Conservation (phyloP, 75 land plant genomes). For the Cupressus sempervirens region DNA sequence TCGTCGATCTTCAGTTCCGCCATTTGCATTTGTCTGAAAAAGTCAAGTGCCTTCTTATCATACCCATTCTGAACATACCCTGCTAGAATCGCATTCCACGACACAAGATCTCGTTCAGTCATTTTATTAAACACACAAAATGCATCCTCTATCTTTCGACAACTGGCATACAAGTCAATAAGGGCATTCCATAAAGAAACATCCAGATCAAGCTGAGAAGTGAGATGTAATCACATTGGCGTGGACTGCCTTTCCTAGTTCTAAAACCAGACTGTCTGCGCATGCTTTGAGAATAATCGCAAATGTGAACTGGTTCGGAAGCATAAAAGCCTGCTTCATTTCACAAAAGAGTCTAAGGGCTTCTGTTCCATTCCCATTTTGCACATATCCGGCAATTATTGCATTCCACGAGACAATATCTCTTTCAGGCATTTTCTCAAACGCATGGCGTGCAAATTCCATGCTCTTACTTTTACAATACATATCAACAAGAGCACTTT, state of each 20-base stretch:
- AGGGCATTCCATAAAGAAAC: slow-evolving; percentile 14
- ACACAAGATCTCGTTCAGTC: slow-evolving; percentile 34
- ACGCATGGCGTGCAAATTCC: slow-evolving; percentile 32
- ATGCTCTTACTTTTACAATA: slow-evolving; percentile 46
- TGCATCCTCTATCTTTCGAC: slow-evolving; percentile 34
- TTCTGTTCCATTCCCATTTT: neutral
- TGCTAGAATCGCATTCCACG: slow-evolving; percentile 48
- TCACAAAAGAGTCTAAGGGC: neutral
- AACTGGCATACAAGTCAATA: slow-evolving; percentile 32
- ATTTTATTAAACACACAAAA: slow-evolving; percentile 39
- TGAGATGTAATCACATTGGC: neutral
- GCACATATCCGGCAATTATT: neutral
- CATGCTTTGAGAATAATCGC: slow-evolving; percentile 2
- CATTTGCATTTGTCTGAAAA: slow-evolving; percentile 30
- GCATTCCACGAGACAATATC: slow-evolving; percentile 34
- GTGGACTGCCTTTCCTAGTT: neutral
- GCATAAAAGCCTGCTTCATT: neutral
- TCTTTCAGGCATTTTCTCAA: slow-evolving; percentile 27
- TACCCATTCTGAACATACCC: slow-evolving; percentile 19
- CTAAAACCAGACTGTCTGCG: neutral
- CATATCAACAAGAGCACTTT: slow-evolving; percentile 48
- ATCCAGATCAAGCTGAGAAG: neutral
- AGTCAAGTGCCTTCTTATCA: slow-evolving; percentile 19
- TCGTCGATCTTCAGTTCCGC: slow-evolving; percentile 33
- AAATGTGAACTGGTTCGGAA: neutral